Evolutionary conservation across 768 basidiomycete genomes (phyloP), one percentile per base, ranked within the genome.

Genomic region (Clathrus columnatus): DNA sequence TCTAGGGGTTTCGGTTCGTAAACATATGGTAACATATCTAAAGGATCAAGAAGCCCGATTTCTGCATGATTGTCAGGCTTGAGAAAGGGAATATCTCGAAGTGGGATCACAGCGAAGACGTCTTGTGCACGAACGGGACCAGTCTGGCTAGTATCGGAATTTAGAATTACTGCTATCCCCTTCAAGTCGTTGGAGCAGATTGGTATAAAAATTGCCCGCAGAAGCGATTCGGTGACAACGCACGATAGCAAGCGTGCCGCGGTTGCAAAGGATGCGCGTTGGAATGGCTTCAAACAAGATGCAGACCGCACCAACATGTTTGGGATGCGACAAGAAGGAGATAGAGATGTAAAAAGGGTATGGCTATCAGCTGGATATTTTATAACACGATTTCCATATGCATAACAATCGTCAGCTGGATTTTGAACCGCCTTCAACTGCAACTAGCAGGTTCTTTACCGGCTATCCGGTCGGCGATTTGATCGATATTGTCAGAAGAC

Each of bases 161-260:
- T 68, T 0, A 80, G 64, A 21, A 81, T 60, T 50, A 76, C 67
- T 32, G 69, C 72, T 53, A 76, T 66, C 0, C 78, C 79, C 26
- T 65, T 65, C 5, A 67, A 65, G 46, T 68, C 65, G 1, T 69
- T 61, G 0, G 63, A 65, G 16, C 63, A 50, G 10, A 74, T 61
- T n/a, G 76, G 69, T 58, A 74, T 62, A 60, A 76, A 82, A 32
- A 77, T 63, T 2, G 78, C 78, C 7, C 68, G 68, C 11, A 75
- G 70, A 8, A 81, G 69, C 6, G 79, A 79, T 64, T 81, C 80
- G 1, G 80, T 79, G 51, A 81, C 78, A 6, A 82, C 71, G 60
- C 78, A 80, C 27, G 79, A 80, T n/a, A 81, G 59, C 4, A 82
- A 63, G 24, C 81, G 76, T 14, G 77, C 69, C 23, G 72, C 66